Percentiles rank a stretch among this genome's conserved stretches.
Conservation (phyloP, 495 filamentous ascomycete species). For the Penicillium diatomitis region DNA sequence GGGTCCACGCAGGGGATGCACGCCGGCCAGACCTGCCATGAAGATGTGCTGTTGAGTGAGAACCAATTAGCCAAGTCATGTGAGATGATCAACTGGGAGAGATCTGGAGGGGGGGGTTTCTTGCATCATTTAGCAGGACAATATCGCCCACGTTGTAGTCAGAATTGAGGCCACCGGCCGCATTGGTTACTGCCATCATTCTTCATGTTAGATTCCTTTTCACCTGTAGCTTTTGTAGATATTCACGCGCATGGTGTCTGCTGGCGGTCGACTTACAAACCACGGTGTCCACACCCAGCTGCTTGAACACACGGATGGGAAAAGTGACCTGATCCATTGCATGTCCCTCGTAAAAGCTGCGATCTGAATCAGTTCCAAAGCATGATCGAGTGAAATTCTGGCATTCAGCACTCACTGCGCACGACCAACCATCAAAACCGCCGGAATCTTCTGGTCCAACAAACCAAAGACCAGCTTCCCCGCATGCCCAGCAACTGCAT, state of each 20-base stretch:
- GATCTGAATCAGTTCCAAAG: background rate
- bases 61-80: background rate
- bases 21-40: conserved; percentile 58
- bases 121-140: conserved; percentile 61
- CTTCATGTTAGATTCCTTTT: conserved; percentile 4
- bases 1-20: conserved; percentile 61
- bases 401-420: conserved; percentile 51
- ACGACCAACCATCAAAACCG: conserved; percentile 65
- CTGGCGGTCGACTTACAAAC: conserved; percentile 37
- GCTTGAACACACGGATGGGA: conserved; percentile 60
- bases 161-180: conserved; percentile 63
- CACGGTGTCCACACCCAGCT: conserved; percentile 55
- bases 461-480: conserved; percentile 66
- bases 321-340: conserved; percentile 60
- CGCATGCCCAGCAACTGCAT: conserved; percentile 57
- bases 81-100: background rate
- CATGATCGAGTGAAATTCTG: background rate
- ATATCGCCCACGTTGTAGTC: conserved; percentile 65
- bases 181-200: conserved; percentile 54
- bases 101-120: conserved; percentile 1
- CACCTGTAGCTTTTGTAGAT: background rate
- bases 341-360: conserved; percentile 71
- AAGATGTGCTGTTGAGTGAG: conserved; percentile 52
- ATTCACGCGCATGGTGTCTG: background rate
- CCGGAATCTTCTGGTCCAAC: conserved; percentile 47